phyloP scores from a whole-genome alignment of 768 basidiomycete species.

The Rhizopogon vulgaris region DNA sequence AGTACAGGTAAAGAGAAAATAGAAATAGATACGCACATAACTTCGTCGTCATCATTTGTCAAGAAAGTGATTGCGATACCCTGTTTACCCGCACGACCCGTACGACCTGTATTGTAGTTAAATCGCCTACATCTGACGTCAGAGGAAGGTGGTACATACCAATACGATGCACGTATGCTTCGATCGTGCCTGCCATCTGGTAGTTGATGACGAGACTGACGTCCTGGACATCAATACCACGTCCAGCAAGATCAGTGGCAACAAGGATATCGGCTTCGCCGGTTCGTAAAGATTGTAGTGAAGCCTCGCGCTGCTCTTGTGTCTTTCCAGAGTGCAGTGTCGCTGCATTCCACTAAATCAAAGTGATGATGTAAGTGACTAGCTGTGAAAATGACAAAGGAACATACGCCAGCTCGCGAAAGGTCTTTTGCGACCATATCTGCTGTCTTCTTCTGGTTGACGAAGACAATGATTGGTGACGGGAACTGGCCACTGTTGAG shows the following conservation, averaged over 20 bases:
- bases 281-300: conserved; percentile 77
- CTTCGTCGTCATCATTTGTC: conserved; percentile 93
- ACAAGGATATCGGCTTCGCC: conserved; percentile 89
- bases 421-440: conserved; percentile 97
- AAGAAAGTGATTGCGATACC: conserved; percentile 95
- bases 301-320: conserved; percentile 94
- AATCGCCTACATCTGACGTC: neutral
- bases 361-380: conserved; percentile 2
- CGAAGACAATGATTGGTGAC: conserved; percentile 96
- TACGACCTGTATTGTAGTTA: conserved; percentile 61
- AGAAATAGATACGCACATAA: conserved; percentile 62
- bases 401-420: conserved; percentile 76
- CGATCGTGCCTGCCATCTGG: conserved; percentile 95
- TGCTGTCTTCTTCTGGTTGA: conserved; percentile 99
- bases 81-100: conserved; percentile 95
- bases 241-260: conserved; percentile 95
- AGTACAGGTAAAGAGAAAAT: neutral
- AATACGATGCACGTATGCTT: conserved; percentile 96
- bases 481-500: conserved; percentile 79
- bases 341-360: conserved; percentile 73
- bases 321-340: conserved; percentile 97
- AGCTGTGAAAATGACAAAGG: neutral
- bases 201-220: conserved; percentile 95
- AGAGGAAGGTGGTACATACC: conserved; percentile 45
- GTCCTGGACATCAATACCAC: conserved; percentile 98